phyloP scores from a whole-genome alignment of 208 protist species.

The Trypanosoma cruzi region DNA sequence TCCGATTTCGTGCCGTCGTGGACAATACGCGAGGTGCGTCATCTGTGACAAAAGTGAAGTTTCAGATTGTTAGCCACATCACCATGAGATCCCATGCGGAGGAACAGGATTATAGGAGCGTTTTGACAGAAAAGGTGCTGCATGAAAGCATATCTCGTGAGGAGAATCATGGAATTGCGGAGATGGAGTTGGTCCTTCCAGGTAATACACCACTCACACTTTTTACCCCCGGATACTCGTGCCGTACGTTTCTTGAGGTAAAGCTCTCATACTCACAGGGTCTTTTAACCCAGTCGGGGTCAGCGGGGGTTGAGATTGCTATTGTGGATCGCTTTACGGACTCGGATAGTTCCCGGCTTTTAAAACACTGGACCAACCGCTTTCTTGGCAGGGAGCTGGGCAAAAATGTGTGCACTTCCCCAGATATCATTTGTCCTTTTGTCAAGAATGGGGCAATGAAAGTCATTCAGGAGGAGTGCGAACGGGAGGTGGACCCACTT shows the following conservation, averaged over 20 bases:
- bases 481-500: conserved; percentile 28
- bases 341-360: conserved; percentile 35
- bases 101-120: conserved; percentile 27
- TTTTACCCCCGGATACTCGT: conserved; percentile 47
- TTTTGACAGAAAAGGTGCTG: conserved; percentile 34
- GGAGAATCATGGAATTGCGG: conserved; percentile 23
- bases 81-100: conserved; percentile 44
- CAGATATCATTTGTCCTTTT: conserved; percentile 19
- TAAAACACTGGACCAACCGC: conserved; percentile 62
- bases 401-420: background rate
- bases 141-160: conserved; percentile 34
- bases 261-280: conserved; percentile 17
- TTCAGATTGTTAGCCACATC: conserved; percentile 47
- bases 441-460: conserved; percentile 26
- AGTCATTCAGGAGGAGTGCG: conserved; percentile 27
- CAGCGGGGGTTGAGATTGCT: conserved; percentile 64
- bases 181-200: conserved; percentile 40
- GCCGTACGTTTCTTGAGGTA: conserved; percentile 53
- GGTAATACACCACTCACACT: conserved; percentile 51
- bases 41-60: conserved; percentile 49
- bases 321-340: conserved; percentile 49
- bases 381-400: conserved; percentile 24
- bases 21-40: conserved; percentile 60
- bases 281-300: conserved; percentile 36
- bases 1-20: conserved; percentile 33